Evolutionary conservation across 2,329 filamentous ascomycete species (phyloP).

Genomic region (Apiospora rasikravindrae): DNA sequence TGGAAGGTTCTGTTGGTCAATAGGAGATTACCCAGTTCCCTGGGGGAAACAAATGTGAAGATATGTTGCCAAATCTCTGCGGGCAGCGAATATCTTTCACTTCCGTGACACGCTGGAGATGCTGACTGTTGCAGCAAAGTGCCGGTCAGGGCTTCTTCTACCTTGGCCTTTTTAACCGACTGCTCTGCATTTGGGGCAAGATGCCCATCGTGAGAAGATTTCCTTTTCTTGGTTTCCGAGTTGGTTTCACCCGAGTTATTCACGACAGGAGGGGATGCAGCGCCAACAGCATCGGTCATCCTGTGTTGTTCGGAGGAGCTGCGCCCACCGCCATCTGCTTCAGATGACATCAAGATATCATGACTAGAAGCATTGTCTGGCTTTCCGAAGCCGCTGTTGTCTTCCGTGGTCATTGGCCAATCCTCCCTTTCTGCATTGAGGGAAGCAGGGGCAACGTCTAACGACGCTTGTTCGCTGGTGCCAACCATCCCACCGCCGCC

Average conservation of each 20-base stretch:
- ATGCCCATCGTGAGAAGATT: neutral
- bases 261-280: neutral
- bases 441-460: neutral
- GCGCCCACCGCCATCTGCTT: neutral
- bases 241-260: neutral
- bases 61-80: slow-evolving; percentile 73
- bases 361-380: neutral
- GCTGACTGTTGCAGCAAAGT: neutral
- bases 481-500: neutral
- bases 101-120: slow-evolving; percentile 17
- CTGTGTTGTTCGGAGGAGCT: neutral
- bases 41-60: slow-evolving; percentile 70
- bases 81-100: slow-evolving; percentile 42
- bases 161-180: neutral
- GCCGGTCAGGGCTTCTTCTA: neutral
- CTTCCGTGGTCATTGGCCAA: neutral
- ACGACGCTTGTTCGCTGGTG: neutral
- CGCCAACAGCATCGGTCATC: neutral
- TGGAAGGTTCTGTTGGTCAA: slow-evolving; percentile 71
- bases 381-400: neutral
- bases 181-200: neutral
- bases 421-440: neutral
- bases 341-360: neutral
- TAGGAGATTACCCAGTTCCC: slow-evolving; percentile 67
- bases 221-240: neutral